Evolutionary conservation across 2,329 filamentous ascomycete species (phyloP).

Genomic region (Penicillium hesseltinei): DNA sequence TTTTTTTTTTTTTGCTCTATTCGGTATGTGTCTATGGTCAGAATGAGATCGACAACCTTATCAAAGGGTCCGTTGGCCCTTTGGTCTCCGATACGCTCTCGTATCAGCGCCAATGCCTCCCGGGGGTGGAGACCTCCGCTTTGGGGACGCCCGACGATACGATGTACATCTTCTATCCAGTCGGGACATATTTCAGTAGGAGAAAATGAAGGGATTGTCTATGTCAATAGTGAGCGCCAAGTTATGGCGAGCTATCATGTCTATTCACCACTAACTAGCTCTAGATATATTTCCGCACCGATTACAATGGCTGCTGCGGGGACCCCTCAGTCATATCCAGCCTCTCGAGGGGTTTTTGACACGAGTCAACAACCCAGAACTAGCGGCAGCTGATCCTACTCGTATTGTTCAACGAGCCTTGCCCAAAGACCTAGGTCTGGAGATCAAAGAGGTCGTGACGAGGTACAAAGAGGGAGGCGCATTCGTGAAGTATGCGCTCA

Average conservation of each 20-base stretch:
- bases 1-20: neutral
- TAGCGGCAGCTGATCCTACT: constrained; percentile 57
- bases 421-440: constrained; percentile 60
- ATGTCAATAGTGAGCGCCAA: constrained; percentile 72
- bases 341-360: constrained; percentile 52
- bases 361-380: constrained; percentile 50
- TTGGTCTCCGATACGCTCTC: constrained; percentile 1
- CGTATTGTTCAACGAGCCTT: constrained; percentile 61
- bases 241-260: neutral
- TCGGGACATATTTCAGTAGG: constrained; percentile 77
- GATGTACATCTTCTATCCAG: constrained; percentile 58
- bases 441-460: constrained; percentile 77
- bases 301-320: constrained; percentile 61
- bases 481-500: constrained; percentile 78
- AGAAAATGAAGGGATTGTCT: constrained; percentile 78
- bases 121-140: constrained; percentile 17
- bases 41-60: constrained; percentile 24
- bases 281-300: constrained; percentile 80
- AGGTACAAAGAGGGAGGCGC: constrained; percentile 88
- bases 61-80: constrained; percentile 10
- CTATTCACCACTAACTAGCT: constrained; percentile 5
- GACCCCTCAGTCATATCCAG: constrained; percentile 49
- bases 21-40: neutral
- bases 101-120: constrained; percentile 1
- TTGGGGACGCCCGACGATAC: constrained; percentile 6